Evolutionary conservation across 1,284 basidiomycete genomes (phyloP).

Genomic region (Cutaneotrichosporon spelunceum): DNA sequence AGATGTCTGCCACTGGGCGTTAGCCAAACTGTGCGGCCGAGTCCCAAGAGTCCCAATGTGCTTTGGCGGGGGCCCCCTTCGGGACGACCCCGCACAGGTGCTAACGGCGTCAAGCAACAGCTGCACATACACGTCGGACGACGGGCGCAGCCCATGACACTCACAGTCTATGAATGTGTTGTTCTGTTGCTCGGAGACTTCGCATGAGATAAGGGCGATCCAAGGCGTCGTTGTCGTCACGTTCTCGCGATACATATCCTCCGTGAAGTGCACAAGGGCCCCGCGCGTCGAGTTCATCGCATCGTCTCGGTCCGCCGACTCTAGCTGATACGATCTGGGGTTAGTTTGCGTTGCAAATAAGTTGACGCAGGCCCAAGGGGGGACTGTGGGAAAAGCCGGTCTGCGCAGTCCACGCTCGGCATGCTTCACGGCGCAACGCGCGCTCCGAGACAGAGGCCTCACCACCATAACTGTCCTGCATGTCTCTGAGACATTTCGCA

Average conservation of each 20-base stretch:
- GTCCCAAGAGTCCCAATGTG: background rate
- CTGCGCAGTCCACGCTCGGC: background rate
- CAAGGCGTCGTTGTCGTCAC: constrained; percentile 64
- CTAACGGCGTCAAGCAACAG: background rate
- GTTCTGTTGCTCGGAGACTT: constrained; percentile 55
- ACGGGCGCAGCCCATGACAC: too few species aligned
- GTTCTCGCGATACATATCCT: constrained; percentile 56
- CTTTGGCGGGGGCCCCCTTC: background rate
- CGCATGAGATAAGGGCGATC: constrained; percentile 82
- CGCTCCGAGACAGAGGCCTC: background rate
- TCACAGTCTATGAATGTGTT: constrained; percentile 34
- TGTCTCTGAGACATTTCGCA: background rate
- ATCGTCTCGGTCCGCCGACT: constrained; percentile 34
- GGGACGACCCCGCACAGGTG: too few species aligned
- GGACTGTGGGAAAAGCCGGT: background rate
- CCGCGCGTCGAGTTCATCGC: constrained; percentile 56
- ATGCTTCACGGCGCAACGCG: background rate
- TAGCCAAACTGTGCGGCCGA: background rate
- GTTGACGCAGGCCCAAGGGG: background rate
- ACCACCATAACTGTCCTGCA: background rate
- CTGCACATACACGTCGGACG: background rate
- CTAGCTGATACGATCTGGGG: constrained; percentile 14
- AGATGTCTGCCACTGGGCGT: constrained; percentile 59
- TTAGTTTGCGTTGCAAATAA: background rate
- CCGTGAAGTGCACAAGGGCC: constrained; percentile 73